Evolutionary conservation across 345 rosid genomes (phyloP), one percentile per base, ranked within the genome.

Genomic region (Triadica sebifera): DNA sequence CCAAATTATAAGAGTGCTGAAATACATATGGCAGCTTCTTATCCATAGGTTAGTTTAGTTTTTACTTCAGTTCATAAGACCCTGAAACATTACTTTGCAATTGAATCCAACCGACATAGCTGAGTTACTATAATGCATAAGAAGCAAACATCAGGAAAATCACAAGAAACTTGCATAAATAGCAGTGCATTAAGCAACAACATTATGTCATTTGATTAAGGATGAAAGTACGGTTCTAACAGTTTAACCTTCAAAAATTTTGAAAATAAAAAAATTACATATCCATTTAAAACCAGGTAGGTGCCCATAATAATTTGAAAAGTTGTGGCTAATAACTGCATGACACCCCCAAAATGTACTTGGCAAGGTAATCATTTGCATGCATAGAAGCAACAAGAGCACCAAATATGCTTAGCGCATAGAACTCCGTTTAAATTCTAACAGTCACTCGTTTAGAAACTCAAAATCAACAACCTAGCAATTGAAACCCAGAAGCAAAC

Each of bases 361-460:
- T 8, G 8, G 25, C 1, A 75, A 8, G 43, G 15, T 25, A 29
- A 37, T 17, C 51, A 67, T 75, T 49, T 34, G 22, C 19, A 56
- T 4, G 34, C 39, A 13, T 17, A 58, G 13, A 47, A 49, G 46
- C 24, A 43, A 60, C 39, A 46, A 12, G n/a, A 46, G 64, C 57
- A 67, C 22, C 29, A 65, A 29, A 67, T 10, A 74, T 16, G 70
- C 13, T 50, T 38, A 74, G 58, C 34, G 37, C 68, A 19, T 16
- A 47, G 46, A 43, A 11, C 17, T 53, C 64, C 17, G 22, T 73
- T 73, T 43, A 74, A 20, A 74, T 65, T 74, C 64, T 15, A 8
- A 67, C 63, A 39, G 37, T 15, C 19, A 62, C 41, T 66, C 47
- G 24, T 38, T 68, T 29, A 51, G 38, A 34, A 45, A 22, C 66